Base-by-base conservation (phyloP, 1,284 basidiomycete genomes). In the Inonotus obliquus region DNA sequence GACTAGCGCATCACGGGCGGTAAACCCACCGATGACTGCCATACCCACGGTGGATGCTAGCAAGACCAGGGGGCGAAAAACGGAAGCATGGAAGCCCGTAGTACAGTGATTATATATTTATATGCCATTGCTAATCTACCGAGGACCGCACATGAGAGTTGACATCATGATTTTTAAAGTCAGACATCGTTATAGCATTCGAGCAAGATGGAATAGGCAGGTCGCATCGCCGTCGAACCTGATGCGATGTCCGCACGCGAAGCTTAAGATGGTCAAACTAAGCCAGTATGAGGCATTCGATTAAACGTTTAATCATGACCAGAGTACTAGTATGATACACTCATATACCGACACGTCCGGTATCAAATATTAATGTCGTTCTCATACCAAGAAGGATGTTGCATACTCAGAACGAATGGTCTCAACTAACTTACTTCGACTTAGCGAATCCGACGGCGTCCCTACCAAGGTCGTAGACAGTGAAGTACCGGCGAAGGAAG, bases 401-500 rank as follows among this genome's bases (percentile, higher is more conserved):
- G 32, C 38, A 47, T 41, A 23, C 27, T 44, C 41, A n/a, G 41
- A 44, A 44, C n/a, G 41, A 44, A 44, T 44, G 7, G n/a, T 44
- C 17, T 44, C 55, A 49, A 19, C 10, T 10, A 19, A 4, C 14
- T 63, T 55, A 63, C 5, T 59, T 59, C 27, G 67, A 61, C 59
- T 68, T 72, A 39, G 94, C 94, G 68, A 97, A 96, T 57, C 94
- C 95, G 67, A 97, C 91, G 56, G 94, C 93, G 72, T 95, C 71
- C 66, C 78, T 80, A 52, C 86, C 92, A 54, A 94, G 83, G 74
- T 99, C 95, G 73, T 98, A 98, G 27, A 98, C 92, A 23, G 94
- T 96, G 81, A 88, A 96, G 78, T 92, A 97, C 70, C 85, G 87
- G 71, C 93, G 85, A 61, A 94, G 84, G 84, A 95, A 95, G 60